Evolutionary conservation across 345 rosid genomes (phyloP).

Genomic region (Ailanthus altissimus): DNA sequence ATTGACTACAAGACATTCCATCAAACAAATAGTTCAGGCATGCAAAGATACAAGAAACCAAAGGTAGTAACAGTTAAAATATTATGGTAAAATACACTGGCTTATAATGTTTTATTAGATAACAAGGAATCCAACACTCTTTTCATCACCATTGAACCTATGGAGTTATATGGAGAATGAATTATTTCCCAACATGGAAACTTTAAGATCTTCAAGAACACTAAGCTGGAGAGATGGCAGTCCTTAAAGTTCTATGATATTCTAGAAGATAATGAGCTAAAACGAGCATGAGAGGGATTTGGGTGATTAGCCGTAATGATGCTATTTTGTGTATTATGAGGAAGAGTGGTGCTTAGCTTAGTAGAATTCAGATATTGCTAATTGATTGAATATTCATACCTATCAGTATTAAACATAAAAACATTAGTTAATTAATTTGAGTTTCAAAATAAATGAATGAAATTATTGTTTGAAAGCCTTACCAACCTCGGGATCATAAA

Average conservation of each 20-base stretch:
- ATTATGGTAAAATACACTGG: neutral
- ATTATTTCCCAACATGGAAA: neutral
- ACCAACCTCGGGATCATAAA: constrained; percentile 84
- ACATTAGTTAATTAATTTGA: neutral
- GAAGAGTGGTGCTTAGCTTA: neutral
- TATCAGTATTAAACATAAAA: neutral
- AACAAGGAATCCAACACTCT: neutral
- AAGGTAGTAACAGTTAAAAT: neutral
- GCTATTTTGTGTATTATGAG: neutral
- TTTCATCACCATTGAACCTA: neutral
- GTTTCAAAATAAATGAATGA: neutral
- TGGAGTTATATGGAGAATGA: neutral
- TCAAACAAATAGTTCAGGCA: neutral
- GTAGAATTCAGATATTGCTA: neutral
- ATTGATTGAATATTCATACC: neutral
- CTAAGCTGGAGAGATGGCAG: neutral
- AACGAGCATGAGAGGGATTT: neutral
- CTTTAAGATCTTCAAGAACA: neutral
- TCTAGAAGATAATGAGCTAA: neutral
- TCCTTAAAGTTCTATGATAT: neutral
- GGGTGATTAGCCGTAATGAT: neutral
- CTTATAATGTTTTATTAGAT: neutral
- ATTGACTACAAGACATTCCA: neutral
- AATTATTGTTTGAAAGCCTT: constrained; percentile 21
- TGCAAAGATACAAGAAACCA: neutral